phyloP scores from a whole-genome alignment of 2,329 filamentous ascomycete species.

The Fusarium goolgardi region DNA sequence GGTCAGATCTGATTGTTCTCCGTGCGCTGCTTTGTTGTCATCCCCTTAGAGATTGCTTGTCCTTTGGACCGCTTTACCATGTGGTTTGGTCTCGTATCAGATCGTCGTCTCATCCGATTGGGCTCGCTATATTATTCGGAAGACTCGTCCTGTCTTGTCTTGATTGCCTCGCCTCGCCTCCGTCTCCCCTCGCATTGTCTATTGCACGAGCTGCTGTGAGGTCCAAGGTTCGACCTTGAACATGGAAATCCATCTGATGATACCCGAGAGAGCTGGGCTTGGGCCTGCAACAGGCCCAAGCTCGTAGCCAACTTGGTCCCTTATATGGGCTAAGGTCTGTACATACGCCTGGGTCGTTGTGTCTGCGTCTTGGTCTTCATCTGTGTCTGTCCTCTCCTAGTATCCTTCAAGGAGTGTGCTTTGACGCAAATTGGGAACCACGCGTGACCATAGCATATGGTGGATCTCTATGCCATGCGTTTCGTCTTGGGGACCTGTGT shows the following conservation, averaged over 20 bases:
- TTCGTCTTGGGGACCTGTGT: conserved; percentile 8
- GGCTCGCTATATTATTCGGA: neutral
- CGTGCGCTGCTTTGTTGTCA: conserved; percentile 28
- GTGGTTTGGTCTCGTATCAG: conserved; percentile 9
- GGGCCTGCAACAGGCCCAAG: conserved; percentile 14
- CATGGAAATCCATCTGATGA: conserved; percentile 25
- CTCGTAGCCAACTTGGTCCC: conserved; percentile 2
- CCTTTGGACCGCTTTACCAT: conserved; percentile 12
- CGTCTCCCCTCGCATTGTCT: conserved; percentile 1
- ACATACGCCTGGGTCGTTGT: neutral
- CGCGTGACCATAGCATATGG: conserved; percentile 35
- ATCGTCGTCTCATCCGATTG: conserved; percentile 17
- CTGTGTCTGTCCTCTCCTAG: neutral
- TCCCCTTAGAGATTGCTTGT: conserved; percentile 21
- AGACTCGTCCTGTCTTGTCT: conserved; percentile 14
- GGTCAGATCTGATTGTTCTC: conserved; percentile 27
- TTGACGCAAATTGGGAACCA: conserved; percentile 41
- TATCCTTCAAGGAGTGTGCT: conserved; percentile 12
- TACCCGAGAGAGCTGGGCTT: neutral
- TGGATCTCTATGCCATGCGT: conserved; percentile 25
- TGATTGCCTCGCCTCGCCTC: conserved; percentile 9
- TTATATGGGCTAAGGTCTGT: neutral
- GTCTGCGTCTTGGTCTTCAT: neutral
- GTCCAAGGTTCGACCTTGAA: conserved; percentile 9
- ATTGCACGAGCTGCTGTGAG: conserved; percentile 9